A percentile compares a stretch with the other conserved stretches of the same genome.
These are phyloP conservation scores for grape (Vitis vinifera) DNA, from an alignment of 164 flowering plant genomes.

Conservation along the genomic window ASM3070453v1 NC_081816.1:24334001-24334500, in stretches of 20 bases:
- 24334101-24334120: too few species aligned
- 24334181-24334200: not conserved
- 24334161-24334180: not conserved
- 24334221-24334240: slow-evolving; percentile 3
- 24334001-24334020: too few species aligned
- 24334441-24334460: slow-evolving; percentile 1
- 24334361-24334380: not conserved
- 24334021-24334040: too few species aligned
- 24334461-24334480: not conserved
- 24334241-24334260: slow-evolving; percentile 7
- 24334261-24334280: slow-evolving; percentile 12
- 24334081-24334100: too few species aligned
- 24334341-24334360: too few species aligned
- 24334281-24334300: not conserved
- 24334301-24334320: slow-evolving; percentile 17
- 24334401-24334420: not conserved
- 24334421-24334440: not conserved
- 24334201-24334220: slow-evolving; percentile 9
- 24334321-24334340: not conserved
- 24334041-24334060: too few species aligned
- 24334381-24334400: not conserved
- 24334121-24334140: too few species aligned
- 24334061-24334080: too few species aligned
- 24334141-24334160: too few species aligned
- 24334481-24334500: not conserved